Percentiles rank a stretch among this genome's conserved stretches.
phyloP scores from a whole-genome alignment of 345 rosid species.

The Salix viminalis region DNA sequence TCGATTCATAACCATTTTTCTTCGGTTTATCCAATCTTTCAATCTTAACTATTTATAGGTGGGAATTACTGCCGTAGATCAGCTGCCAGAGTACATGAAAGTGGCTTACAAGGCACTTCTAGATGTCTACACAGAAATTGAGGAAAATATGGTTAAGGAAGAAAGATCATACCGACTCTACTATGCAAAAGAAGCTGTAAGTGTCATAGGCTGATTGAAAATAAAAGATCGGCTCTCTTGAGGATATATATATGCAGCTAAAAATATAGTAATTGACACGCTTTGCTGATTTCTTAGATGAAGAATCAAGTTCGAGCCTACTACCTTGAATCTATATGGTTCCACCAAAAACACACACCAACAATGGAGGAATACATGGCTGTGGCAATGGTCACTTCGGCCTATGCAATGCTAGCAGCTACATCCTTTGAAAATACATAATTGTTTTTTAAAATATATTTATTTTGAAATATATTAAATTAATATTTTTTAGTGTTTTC shows the following conservation, averaged over 20 bases:
- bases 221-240: too few species aligned
- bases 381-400: background rate
- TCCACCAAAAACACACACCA: background rate
- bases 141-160: background rate
- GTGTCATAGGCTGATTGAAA: background rate
- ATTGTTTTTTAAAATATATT: too few species aligned
- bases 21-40: too few species aligned
- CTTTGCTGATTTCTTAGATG: background rate
- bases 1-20: too few species aligned
- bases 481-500: too few species aligned
- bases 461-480: too few species aligned
- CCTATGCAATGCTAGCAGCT: background rate
- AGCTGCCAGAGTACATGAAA: conserved; percentile 21
- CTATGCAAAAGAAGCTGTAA: conserved; percentile 9
- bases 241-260: too few species aligned
- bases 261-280: too few species aligned
- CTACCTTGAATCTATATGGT: conserved; percentile 2
- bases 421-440: background rate
- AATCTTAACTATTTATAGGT: conserved; percentile 1
- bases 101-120: background rate
- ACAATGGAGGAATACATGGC: conserved; percentile 12
- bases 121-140: conserved; percentile 11
- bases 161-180: background rate
- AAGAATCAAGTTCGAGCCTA: background rate
- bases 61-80: conserved; percentile 11